Percentiles rank a stretch among this genome's conserved stretches.
These are phyloP conservation scores for Erysimum cheiri DNA, from an alignment of 441 rosid genomes.

Conservation along the genomic window DNA sequence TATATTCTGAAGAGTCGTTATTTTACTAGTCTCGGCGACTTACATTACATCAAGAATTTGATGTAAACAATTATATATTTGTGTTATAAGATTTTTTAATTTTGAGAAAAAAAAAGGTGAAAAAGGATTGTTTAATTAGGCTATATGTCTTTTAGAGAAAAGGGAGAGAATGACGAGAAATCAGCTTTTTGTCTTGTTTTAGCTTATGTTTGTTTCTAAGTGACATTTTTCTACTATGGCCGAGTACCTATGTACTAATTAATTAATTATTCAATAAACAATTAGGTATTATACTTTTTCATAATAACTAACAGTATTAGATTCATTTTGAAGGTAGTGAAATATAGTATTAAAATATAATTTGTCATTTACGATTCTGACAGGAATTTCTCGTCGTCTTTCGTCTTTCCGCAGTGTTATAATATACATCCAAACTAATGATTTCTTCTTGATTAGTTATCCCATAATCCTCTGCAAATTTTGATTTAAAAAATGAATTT, in stretches of 20 bases:
- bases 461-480: background rate
- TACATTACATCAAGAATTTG: constrained; percentile 9
- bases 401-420: constrained; percentile 10
- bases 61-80: background rate
- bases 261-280: background rate
- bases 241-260: background rate
- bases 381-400: background rate
- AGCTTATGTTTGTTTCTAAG: no score
- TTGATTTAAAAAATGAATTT: background rate
- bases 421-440: constrained; percentile 2
- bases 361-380: constrained; percentile 15
- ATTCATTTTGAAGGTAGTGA: constrained; percentile 8
- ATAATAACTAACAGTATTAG: background rate
- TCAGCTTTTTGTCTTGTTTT: no score
- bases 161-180: no score
- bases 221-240: no score
- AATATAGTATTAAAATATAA: background rate
- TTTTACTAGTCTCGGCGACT: background rate
- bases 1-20: constrained; percentile 15
- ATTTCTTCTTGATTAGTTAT: constrained; percentile 27
- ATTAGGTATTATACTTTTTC: background rate
- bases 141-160: no score
- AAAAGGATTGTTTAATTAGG: no score
- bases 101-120: no score
- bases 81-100: background rate